Evolutionary conservation across 495 filamentous ascomycete species (phyloP).

Genomic region (Tirmania nivea): DNA sequence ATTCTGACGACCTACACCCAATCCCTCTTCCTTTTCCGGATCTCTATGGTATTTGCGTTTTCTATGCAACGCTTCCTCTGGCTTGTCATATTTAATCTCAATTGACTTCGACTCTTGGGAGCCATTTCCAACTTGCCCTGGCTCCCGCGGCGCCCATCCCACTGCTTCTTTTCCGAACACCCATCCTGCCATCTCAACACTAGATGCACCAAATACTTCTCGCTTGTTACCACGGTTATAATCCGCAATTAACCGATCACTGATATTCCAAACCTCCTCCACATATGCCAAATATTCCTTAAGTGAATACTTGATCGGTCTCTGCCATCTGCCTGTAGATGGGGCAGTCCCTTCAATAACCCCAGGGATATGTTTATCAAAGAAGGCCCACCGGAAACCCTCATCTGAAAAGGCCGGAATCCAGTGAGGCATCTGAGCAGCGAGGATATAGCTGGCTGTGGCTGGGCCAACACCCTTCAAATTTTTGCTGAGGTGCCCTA

Average conservation of each 20-base stretch:
- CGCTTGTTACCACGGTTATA: not conserved
- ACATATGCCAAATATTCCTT: conserved; percentile 26
- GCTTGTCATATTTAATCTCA: not conserved
- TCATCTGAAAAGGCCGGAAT: conserved; percentile 35
- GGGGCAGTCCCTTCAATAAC: not conserved
- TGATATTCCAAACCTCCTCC: conserved; percentile 17
- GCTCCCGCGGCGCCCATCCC: not conserved
- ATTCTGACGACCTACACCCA: not conserved
- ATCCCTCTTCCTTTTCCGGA: no score
- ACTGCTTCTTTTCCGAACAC: conserved; percentile 17
- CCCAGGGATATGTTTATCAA: conserved; percentile 11
- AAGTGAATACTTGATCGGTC: conserved; percentile 27
- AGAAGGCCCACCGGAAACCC: conserved; percentile 26
- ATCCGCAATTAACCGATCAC: conserved; percentile 11
- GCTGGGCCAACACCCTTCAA: conserved; percentile 32
- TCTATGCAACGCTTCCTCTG: not conserved
- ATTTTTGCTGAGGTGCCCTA: conserved; percentile 18
- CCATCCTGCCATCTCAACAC: conserved; percentile 24
- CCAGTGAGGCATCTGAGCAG: conserved; percentile 16
- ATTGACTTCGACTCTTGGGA: not conserved
- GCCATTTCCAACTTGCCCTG: not conserved
- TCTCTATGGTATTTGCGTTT: not conserved
- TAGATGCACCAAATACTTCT: conserved; percentile 9
- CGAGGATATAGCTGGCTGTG: conserved; percentile 29
- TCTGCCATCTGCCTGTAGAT: conserved; percentile 22